Evolutionary conservation across 805 yeast species (phyloP), one percentile per base, ranked within the genome.

Genomic region (Saturnispora kantuleensis): DNA sequence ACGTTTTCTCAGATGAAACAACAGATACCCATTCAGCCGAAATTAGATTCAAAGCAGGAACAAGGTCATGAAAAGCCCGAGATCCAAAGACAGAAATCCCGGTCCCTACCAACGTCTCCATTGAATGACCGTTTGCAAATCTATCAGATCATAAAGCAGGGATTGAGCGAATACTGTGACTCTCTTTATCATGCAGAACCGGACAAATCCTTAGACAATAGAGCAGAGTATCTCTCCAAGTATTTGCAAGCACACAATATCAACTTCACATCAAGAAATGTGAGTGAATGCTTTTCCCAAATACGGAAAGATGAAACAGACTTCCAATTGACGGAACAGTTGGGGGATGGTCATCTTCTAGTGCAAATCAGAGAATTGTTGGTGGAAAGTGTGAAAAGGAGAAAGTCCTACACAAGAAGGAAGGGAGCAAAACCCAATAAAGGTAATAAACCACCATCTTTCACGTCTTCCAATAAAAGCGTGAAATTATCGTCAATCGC

Each of bases 401-500:
- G 65, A 10, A 60, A 58, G 42, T 41, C 50, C 10, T 60, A 57
- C 44, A 58, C 53, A 39, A 60, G 55, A 43, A 48, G 52, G 39
- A 57, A 49, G 42, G 52, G 42, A 32, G 33, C 36, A 3, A 47
- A 41, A n/a, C 38, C 38, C 11, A n/a, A 36, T 12, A 10, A 33
- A 16, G 36, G 18, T 38, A 16, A 18, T 15, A 30, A 35, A 49
- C 48, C 26, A 49, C 46, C 15, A 32, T 21, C 26, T 21, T 21
- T 21, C 8, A 21, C 26, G 26, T 21, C 26, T 21, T 21, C 26
- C 6, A 21, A 21, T 21, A 21, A 21, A 21, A 21, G 26, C 5
- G 26, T 21, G 26, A 11, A n/a, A 41, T 45, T 39, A 17, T 11
- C 34, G 13, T 17, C 31, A 29, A 17, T 39, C 11, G 35, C 42